Percentiles rank a stretch among this genome's conserved stretches.
These are phyloP conservation scores for Scheffersomyces amazonensis DNA, from an alignment of 805 yeast genomes.

Conservation along the genomic window DNA sequence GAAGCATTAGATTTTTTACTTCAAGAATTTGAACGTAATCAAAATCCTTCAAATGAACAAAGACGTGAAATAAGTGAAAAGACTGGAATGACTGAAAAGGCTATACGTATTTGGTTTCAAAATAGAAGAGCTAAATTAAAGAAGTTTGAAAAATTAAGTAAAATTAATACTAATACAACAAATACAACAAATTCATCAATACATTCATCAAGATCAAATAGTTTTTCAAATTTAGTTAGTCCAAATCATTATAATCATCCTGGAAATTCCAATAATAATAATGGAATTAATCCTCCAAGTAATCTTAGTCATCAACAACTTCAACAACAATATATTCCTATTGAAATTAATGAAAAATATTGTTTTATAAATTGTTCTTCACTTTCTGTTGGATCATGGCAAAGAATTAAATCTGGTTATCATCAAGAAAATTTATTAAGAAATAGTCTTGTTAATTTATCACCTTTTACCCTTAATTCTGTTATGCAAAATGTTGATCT, in stretches of 20 bases:
- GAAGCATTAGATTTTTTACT: constrained; percentile 69
- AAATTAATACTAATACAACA: neutral
- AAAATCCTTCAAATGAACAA: constrained; percentile 72
- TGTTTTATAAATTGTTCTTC: constrained; percentile 66
- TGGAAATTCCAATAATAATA: constrained; percentile 8
- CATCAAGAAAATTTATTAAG: constrained; percentile 38
- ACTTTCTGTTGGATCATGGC: constrained; percentile 78
- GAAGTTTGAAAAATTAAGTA: constrained; percentile 53
- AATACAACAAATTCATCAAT: constrained; percentile 4
- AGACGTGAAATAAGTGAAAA: constrained; percentile 66
- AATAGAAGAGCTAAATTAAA: constrained; percentile 78
- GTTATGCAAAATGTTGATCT: constrained; percentile 70
- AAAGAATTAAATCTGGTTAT: constrained; percentile 66
- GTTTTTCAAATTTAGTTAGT: constrained; percentile 8
- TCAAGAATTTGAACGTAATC: constrained; percentile 65
- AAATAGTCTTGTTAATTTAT: constrained; percentile 53
- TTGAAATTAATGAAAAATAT: constrained; percentile 59
- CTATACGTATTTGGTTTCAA: constrained; percentile 92
- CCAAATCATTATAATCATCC: constrained; percentile 3
- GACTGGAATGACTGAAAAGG: constrained; percentile 82
- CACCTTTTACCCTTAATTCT: constrained; percentile 62
- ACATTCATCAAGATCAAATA: constrained; percentile 21
- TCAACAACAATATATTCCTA: constrained; percentile 32
- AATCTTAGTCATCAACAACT: neutral
- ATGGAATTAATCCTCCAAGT: neutral